Conservation (phyloP, 306 rosid genomes). For the Cucumis cinereus region DNA sequence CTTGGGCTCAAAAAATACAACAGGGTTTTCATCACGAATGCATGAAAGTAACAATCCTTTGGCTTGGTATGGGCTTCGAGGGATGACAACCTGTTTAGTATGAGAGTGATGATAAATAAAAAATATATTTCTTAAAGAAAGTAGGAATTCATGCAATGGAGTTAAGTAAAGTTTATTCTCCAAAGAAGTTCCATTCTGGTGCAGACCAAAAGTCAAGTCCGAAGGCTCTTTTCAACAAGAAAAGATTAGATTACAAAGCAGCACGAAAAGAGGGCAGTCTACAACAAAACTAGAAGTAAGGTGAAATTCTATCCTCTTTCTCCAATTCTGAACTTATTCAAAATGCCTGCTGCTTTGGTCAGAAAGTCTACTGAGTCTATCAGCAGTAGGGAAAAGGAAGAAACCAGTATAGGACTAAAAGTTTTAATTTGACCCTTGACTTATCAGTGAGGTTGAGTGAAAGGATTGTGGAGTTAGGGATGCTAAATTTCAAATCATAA, state of each 20-base stretch:
- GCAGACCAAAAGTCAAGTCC: background rate
- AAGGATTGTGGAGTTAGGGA: background rate
- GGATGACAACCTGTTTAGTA: slow-evolving; percentile 66
- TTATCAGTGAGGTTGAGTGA: too few relatives aligned
- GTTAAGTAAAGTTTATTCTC: background rate
- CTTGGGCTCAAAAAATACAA: slow-evolving; percentile 93
- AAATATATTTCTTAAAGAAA: background rate
- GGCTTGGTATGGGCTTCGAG: slow-evolving; percentile 87
- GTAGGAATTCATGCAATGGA: background rate
- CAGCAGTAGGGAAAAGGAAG: background rate
- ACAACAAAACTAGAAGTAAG: background rate
- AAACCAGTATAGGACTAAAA: background rate
- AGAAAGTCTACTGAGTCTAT: background rate
- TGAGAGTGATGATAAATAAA: slow-evolving; percentile 3
- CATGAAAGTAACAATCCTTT: slow-evolving; percentile 80
- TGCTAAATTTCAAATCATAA: background rate
- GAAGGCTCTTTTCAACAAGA: background rate
- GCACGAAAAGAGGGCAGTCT: background rate
- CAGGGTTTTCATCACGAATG: slow-evolving; percentile 87
- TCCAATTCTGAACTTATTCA: background rate
- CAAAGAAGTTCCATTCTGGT: background rate
- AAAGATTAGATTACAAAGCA: background rate
- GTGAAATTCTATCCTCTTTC: background rate
- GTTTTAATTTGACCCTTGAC: background rate
- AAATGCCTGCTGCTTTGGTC: background rate